Base-by-base conservation (phyloP, 352 stramenopile genomes). In the Globisporangium acanthophoron region DNA sequence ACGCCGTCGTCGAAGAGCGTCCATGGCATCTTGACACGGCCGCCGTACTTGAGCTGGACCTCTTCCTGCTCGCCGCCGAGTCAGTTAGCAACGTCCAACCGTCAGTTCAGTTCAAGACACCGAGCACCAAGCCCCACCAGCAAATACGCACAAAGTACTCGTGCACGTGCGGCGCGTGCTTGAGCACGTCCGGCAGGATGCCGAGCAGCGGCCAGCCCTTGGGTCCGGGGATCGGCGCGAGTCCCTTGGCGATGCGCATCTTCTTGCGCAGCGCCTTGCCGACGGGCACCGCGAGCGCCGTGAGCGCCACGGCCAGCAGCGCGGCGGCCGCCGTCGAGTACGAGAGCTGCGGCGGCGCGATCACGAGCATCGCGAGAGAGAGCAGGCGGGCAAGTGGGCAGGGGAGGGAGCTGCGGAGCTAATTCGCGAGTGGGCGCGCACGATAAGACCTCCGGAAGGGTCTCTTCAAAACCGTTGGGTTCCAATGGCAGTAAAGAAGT, bases 11-110 rank as follows among this genome's bases (percentile, higher is more conserved):
- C 82, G 64, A 88, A 84, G 51, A 88, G 50, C n/a, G 80, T 75
- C 75, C 75, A 85, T 39, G 75, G 78, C 62, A 79, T 80, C 54
- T 88, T 88, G 67, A 85, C 79, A 20, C 71, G 70, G 0, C 78
- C 78, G 9, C 70, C 70, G 35, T 80, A 50, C 46, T 77, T 33
- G 44, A 73, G 62, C 35, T 83, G 53, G 41, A 73, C 59, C 21
- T 79, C 70, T 45, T 78, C 71, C 65, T 79, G 35, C 12, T 40
- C 35, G 33, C 12, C 9, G 35, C 20, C 2, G 7, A 21, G 3
- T 5, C 48, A 52, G 39, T 27, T 27, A 27, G 24, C 24, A 27
- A 27, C 24, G 24, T 27, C 18, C 13, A 52, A 12, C 21, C 11
- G 15, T 39, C 27, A 24, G 18, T 5, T 3, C 20, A 3, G 31